Conservation (phyloP, 257 asterid genomes). For the Nicotiana undulata region DNA sequence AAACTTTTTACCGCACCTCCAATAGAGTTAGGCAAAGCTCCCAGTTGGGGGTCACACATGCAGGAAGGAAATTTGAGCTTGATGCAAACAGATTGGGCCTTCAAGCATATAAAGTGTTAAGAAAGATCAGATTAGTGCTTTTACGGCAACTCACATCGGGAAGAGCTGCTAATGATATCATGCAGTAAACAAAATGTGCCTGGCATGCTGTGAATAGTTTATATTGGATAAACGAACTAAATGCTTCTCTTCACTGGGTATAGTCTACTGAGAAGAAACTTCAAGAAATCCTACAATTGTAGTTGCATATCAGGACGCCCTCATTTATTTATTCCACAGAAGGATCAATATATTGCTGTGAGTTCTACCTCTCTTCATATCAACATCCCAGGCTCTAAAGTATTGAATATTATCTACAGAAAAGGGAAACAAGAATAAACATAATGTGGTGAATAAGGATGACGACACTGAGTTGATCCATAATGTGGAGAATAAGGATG, state of each 20-base stretch:
- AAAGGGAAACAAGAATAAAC: background rate
- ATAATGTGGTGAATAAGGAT: background rate
- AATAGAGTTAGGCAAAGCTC: background rate
- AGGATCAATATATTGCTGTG: background rate
- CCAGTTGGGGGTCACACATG: background rate
- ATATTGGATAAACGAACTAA: background rate
- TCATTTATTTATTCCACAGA: background rate
- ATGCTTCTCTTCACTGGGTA: background rate
- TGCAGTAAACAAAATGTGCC: background rate
- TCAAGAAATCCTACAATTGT: background rate
- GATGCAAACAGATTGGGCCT: background rate
- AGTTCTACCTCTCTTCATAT: background rate
- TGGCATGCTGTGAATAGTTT: background rate
- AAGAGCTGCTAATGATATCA: background rate
- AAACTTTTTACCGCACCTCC: background rate
- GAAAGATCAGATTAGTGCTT: background rate
- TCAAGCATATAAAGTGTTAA: background rate
- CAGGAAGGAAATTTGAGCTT: background rate
- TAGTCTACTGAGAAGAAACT: background rate
- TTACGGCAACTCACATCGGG: background rate
- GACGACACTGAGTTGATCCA: background rate
- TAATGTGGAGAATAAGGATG: conserved; percentile 1
- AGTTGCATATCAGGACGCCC: background rate
- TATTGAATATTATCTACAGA: background rate
- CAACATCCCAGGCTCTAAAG: background rate